Percentiles rank a stretch among this genome's conserved stretches.
These are phyloP conservation scores for Botryotinia convoluta DNA, from an alignment of 2,329 filamentous ascomycete genomes.

Conservation along the genomic window DNA sequence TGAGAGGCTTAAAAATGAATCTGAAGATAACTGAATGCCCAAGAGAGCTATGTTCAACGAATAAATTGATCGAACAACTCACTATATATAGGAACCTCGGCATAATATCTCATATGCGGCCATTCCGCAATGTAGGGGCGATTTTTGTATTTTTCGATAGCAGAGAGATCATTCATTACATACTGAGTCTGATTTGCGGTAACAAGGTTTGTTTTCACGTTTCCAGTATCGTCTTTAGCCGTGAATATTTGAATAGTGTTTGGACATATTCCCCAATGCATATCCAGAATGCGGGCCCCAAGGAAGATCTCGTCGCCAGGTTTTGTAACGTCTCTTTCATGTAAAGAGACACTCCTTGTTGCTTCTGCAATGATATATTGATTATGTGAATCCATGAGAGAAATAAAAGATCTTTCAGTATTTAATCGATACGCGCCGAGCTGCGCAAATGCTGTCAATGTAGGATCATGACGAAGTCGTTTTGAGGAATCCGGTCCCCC, in stretches of 20 bases:
- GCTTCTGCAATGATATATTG: slow-evolving; percentile 34
- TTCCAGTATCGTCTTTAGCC: slow-evolving; percentile 19
- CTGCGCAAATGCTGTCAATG: slow-evolving; percentile 46
- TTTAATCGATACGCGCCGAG: slow-evolving; percentile 47
- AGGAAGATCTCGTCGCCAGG: slow-evolving; percentile 28
- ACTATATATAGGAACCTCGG: slow-evolving; percentile 32
- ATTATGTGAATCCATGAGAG: slow-evolving; percentile 32
- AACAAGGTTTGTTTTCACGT: slow-evolving; percentile 20
- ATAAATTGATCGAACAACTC: not conserved
- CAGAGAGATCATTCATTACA: slow-evolving; percentile 30
- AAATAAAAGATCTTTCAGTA: slow-evolving; percentile 48
- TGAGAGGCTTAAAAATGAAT: no score
- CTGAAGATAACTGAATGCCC: not conserved
- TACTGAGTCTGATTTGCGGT: slow-evolving; percentile 25
- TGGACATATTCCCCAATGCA: slow-evolving; percentile 29
- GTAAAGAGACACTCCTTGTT: slow-evolving; percentile 26
- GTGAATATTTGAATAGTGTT: slow-evolving; percentile 30
- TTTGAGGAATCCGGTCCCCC: slow-evolving; percentile 15
- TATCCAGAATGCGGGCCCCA: slow-evolving; percentile 25
- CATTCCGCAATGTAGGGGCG: slow-evolving; percentile 27
- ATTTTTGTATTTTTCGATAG: slow-evolving; percentile 24
- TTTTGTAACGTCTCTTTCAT: slow-evolving; percentile 12
- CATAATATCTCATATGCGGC: slow-evolving; percentile 33
- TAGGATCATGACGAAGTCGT: slow-evolving; percentile 39
- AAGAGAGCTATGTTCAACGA: not conserved